Conservation (phyloP, 2,329 filamentous ascomycete genomes). For the Cadophora gregata region DNA sequence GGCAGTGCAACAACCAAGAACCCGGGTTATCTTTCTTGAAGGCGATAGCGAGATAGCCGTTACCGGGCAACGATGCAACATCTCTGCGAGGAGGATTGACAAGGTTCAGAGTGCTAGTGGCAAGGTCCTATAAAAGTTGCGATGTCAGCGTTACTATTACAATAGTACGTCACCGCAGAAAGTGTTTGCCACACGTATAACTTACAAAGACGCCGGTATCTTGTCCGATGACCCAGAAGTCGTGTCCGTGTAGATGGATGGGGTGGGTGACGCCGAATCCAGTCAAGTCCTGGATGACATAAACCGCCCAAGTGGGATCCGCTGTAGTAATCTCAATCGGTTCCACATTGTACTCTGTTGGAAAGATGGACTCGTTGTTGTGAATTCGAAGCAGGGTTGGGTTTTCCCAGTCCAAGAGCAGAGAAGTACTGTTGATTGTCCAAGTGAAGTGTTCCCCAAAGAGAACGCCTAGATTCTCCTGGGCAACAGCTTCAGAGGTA, state of each 20-base stretch:
- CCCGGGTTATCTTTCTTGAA: constrained; percentile 45
- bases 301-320: constrained; percentile 36
- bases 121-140: constrained; percentile 20
- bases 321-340: constrained; percentile 29
- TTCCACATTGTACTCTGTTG: constrained; percentile 38
- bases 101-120: constrained; percentile 41
- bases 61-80: constrained; percentile 53
- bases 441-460: constrained; percentile 50
- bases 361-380: constrained; percentile 41
- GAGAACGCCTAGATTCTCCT: constrained; percentile 29
- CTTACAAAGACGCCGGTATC: constrained; percentile 46
- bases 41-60: constrained; percentile 42
- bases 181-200: too few species aligned
- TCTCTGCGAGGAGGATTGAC: constrained; percentile 59
- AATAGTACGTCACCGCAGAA: not conserved
- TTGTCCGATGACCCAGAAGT: constrained; percentile 55
- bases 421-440: constrained; percentile 55
- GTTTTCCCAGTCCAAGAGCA: constrained; percentile 53
- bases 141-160: not conserved
- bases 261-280: constrained; percentile 39
- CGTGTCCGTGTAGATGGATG: constrained; percentile 58
- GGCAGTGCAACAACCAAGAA: constrained; percentile 46
- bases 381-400: constrained; percentile 51
- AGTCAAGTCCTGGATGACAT: constrained; percentile 40
- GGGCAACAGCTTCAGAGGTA: constrained; percentile 20